Evolutionary conservation across 78 protist species (phyloP).

Genomic region (Guillardia theta): DNA sequence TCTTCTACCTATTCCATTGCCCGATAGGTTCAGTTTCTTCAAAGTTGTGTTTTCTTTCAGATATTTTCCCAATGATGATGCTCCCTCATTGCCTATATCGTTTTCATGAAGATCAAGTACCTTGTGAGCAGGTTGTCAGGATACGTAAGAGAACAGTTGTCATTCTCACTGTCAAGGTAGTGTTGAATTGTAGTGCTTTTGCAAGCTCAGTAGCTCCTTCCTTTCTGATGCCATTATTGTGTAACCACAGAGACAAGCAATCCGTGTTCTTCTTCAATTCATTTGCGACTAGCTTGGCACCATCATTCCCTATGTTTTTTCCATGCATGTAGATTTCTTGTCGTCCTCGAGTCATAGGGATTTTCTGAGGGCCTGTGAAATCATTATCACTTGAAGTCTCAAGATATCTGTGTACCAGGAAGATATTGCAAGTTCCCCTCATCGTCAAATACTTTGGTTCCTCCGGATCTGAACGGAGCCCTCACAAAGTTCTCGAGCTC

Average conservation of each 20-base stretch:
- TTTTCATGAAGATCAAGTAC: background rate
- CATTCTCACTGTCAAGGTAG: background rate
- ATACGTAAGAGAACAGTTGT: background rate
- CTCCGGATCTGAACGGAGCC: background rate
- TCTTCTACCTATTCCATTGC: constrained; percentile 11
- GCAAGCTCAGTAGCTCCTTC: background rate
- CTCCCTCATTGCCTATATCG: background rate
- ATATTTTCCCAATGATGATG: background rate
- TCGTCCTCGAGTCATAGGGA: background rate
- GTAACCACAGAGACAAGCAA: background rate
- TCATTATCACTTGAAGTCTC: too few species aligned
- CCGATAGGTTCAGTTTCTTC: background rate
- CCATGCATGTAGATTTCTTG: background rate
- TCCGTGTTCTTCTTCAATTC: background rate
- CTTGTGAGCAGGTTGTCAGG: background rate
- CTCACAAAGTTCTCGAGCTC: background rate
- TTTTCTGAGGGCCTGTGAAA: background rate
- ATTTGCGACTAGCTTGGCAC: background rate
- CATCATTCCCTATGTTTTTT: background rate
- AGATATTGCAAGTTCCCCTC: background rate
- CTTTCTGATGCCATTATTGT: background rate
- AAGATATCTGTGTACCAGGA: too few species aligned
- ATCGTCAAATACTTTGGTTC: background rate
- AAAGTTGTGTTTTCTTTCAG: background rate
- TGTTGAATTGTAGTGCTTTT: background rate